A percentile compares a stretch with the other conserved stretches of the same genome.
phyloP scores from a whole-genome alignment of 352 stramenopile species.

The Phytopythium chamaehyphon region DNA sequence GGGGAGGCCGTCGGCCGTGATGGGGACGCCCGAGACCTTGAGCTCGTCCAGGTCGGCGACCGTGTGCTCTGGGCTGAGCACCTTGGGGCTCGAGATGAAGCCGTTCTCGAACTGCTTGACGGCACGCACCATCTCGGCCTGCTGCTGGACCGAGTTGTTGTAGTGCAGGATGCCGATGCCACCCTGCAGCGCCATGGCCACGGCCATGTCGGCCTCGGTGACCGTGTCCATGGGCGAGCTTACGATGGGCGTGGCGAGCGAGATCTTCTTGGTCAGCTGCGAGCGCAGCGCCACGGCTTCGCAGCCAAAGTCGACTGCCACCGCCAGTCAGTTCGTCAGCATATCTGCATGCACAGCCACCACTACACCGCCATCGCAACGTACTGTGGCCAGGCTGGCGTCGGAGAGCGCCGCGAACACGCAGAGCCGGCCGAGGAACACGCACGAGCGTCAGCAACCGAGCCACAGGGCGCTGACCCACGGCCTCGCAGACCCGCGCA shows the following conservation, averaged over 20 bases:
- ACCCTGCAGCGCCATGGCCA: slow-evolving; percentile 97
- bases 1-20: slow-evolving; percentile 95
- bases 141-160: slow-evolving; percentile 94
- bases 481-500: slow-evolving; percentile 16
- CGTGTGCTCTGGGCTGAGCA: slow-evolving; percentile 90
- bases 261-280: slow-evolving; percentile 89
- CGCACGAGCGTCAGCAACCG: too few species aligned
- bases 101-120: slow-evolving; percentile 99
- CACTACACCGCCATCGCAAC: slow-evolving; percentile 7
- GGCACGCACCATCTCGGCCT: slow-evolving; percentile 85
- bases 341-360: background rate
- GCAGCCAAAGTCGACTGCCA: slow-evolving; percentile 89
- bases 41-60: slow-evolving; percentile 92
- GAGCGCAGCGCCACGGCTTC: slow-evolving; percentile 93
- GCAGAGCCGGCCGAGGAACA: too few species aligned
- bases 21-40: slow-evolving; percentile 96
- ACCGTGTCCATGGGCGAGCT: slow-evolving; percentile 99
- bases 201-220: slow-evolving; percentile 98
- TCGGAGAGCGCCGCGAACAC: slow-evolving; percentile 8
- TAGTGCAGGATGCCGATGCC: slow-evolving; percentile 99
- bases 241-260: slow-evolving; percentile 92
- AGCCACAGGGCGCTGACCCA: too few species aligned
- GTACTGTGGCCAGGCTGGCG: slow-evolving; percentile 62
- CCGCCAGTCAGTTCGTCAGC: background rate
- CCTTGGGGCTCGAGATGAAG: slow-evolving; percentile 98